phyloP scores from a whole-genome alignment of 768 basidiomycete species.

The Russula virescens region DNA sequence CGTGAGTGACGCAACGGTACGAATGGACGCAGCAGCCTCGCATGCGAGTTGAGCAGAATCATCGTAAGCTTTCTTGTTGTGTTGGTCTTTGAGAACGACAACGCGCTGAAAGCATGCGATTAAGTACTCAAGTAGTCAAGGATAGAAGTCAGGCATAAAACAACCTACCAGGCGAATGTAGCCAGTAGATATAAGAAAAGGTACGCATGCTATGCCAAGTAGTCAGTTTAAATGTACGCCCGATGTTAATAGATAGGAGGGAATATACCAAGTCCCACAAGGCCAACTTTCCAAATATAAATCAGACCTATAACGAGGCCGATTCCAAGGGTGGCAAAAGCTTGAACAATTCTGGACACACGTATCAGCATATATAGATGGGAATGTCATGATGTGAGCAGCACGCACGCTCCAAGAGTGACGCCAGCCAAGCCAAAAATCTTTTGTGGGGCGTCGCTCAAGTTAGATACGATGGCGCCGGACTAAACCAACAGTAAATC shows the following conservation, averaged over 20 bases:
- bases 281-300: constrained; percentile 67
- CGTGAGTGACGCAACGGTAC: constrained; percentile 83
- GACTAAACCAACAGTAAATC: constrained; percentile 38
- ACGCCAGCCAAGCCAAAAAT: constrained; percentile 77
- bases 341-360: constrained; percentile 60
- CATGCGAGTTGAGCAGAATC: constrained; percentile 81
- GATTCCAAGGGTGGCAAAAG: constrained; percentile 52
- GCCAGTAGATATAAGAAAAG: constrained; percentile 61
- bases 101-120: constrained; percentile 44
- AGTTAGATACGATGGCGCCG: constrained; percentile 44
- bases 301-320: constrained; percentile 72
- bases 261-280: constrained; percentile 69
- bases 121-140: background rate
- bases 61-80: constrained; percentile 73
- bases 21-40: constrained; percentile 83
- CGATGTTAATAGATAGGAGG: background rate
- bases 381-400: constrained; percentile 29
- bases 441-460: constrained; percentile 83
- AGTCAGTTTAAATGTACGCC: background rate
- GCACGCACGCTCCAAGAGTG: constrained; percentile 62
- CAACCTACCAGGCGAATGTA: constrained; percentile 69
- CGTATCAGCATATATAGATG: background rate
- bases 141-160: background rate
- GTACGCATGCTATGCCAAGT: constrained; percentile 48
- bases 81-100: constrained; percentile 80